These are phyloP conservation scores for Coemansia reversa DNA, from an alignment of 192 early-diverging fungal genomes.

Conservation along the genomic window DNA sequence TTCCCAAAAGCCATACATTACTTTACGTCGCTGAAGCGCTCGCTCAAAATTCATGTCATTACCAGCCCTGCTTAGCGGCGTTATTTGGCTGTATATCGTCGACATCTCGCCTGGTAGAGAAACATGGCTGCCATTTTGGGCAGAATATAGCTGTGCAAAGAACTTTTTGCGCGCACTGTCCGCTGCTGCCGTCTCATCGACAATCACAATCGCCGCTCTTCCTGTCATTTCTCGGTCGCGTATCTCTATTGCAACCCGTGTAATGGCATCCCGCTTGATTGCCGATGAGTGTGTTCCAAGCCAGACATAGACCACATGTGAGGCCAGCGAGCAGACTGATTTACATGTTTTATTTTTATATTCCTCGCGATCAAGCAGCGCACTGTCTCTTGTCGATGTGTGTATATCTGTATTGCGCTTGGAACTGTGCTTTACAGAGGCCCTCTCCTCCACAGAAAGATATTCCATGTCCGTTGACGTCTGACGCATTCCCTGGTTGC, in stretches of 20 bases:
- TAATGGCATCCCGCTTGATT: conserved; percentile 49
- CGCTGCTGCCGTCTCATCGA: conserved; percentile 38
- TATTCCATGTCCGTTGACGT: background rate
- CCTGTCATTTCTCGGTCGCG: conserved; percentile 46
- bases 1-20: conserved; percentile 53
- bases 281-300: conserved; percentile 42
- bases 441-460: background rate
- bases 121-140: conserved; percentile 16
- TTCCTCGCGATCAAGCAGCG: conserved; percentile 35
- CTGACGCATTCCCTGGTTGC: conserved; percentile 1
- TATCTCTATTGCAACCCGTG: conserved; percentile 44
- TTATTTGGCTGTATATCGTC: conserved; percentile 28
- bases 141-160: conserved; percentile 34
- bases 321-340: conserved; percentile 35
- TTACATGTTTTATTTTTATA: conserved; percentile 17
- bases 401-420: background rate
- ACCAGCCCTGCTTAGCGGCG: conserved; percentile 32
- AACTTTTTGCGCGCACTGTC: conserved; percentile 43
- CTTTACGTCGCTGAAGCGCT: conserved; percentile 45
- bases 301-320: conserved; percentile 46
- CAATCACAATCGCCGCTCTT: conserved; percentile 24
- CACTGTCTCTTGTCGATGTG: conserved; percentile 6
- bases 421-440: background rate
- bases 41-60: conserved; percentile 48
- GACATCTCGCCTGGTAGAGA: conserved; percentile 23